Evolutionary conservation across 768 basidiomycete species (phyloP).

Genomic region (Tremella fuciformis): DNA sequence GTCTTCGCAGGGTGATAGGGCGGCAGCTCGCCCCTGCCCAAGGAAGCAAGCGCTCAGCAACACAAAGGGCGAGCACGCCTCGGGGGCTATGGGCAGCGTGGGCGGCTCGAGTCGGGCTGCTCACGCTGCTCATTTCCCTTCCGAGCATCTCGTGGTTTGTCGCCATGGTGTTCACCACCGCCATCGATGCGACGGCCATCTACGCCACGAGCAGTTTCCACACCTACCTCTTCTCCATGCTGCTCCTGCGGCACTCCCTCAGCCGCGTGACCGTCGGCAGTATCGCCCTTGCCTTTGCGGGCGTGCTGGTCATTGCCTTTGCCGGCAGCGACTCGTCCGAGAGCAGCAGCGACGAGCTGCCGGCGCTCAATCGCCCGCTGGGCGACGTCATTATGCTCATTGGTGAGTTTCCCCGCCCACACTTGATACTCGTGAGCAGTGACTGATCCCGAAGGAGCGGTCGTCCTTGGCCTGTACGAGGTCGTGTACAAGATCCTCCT

Average conservation of each 20-base stretch:
- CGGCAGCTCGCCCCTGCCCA: background rate
- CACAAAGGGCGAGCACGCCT: no score
- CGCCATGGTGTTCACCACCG: slow-evolving; percentile 54
- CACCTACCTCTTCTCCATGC: slow-evolving; percentile 78
- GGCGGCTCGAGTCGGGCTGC: slow-evolving; percentile 23
- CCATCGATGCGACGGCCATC: slow-evolving; percentile 75
- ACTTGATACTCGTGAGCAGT: background rate
- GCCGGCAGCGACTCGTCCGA: slow-evolving; percentile 53
- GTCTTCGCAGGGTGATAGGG: no score
- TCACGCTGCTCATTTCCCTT: slow-evolving; percentile 45
- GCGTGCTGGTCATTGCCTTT: slow-evolving; percentile 77
- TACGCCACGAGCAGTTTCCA: slow-evolving; percentile 92
- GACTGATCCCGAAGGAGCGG: slow-evolving; percentile 31
- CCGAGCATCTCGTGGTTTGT: slow-evolving; percentile 46
- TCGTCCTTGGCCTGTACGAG: slow-evolving; percentile 50
- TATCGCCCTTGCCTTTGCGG: slow-evolving; percentile 74
- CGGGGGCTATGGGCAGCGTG: slow-evolving; percentile 28
- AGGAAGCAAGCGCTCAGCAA: background rate
- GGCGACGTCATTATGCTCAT: slow-evolving; percentile 49
- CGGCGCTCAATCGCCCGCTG: slow-evolving; percentile 21
- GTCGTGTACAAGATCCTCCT: slow-evolving; percentile 51
- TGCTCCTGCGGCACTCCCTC: slow-evolving; percentile 55
- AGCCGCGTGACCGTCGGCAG: slow-evolving; percentile 71
- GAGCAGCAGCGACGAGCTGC: slow-evolving; percentile 52
- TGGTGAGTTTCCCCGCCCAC: slow-evolving; percentile 26